These are phyloP conservation scores for Candida maltosa DNA, from an alignment of 805 yeast genomes.

Conservation along the genomic window DNA sequence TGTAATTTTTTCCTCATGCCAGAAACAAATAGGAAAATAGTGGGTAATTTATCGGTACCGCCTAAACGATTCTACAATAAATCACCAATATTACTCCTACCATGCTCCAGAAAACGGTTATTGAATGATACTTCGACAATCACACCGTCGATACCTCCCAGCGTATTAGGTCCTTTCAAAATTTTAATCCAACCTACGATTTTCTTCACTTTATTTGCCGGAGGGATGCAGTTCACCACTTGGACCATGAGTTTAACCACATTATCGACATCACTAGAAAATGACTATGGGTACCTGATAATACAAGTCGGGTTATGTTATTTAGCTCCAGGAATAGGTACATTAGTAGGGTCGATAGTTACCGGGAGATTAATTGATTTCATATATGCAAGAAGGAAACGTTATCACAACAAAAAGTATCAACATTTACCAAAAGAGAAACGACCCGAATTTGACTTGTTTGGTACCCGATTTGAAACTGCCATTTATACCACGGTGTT, in stretches of 20 bases:
- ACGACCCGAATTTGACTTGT: conserved; percentile 44
- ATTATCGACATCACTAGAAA: conserved; percentile 49
- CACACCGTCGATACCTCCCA: conserved; percentile 6
- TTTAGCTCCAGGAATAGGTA: conserved; percentile 66
- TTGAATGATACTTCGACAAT: conserved; percentile 28
- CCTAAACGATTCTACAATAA: conserved; percentile 41
- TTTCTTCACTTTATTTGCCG: conserved; percentile 47
- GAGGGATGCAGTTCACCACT: conserved; percentile 56
- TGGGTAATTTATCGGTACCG: conserved; percentile 64
- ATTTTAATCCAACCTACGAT: conserved; percentile 43
- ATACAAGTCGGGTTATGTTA: conserved; percentile 64
- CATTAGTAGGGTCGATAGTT: conserved; percentile 52
- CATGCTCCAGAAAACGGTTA: conserved; percentile 17
- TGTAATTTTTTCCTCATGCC: conserved; percentile 43
- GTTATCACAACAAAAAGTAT: conserved; percentile 23
- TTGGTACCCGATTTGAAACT: conserved; percentile 48
- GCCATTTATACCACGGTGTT: conserved; percentile 37
- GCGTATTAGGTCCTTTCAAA: conserved; percentile 29
- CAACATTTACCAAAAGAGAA: conserved; percentile 14
- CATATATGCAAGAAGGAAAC: conserved; percentile 31
- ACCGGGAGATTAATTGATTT: conserved; percentile 57
- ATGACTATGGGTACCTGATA: conserved; percentile 45
- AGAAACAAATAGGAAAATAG: conserved; percentile 67
- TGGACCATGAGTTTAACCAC: conserved; percentile 68
- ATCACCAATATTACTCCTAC: conserved; percentile 40